Evolutionary conservation across 306 rosid species (phyloP).

Genomic region (Hylodesmum podocarpum): DNA sequence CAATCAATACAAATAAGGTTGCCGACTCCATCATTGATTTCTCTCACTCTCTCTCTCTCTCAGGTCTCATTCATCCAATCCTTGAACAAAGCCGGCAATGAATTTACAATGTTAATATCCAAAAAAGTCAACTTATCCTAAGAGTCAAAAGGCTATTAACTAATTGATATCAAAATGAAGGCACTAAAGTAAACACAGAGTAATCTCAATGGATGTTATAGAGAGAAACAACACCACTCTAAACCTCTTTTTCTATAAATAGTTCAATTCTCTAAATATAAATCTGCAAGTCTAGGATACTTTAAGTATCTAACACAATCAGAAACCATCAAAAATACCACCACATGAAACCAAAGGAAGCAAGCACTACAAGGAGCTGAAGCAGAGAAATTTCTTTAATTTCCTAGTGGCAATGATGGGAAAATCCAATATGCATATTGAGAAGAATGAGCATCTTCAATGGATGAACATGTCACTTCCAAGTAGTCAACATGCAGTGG

Average conservation of each 20-base stretch:
- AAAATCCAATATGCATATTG: constrained; percentile 38
- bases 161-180: not conserved
- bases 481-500: constrained; percentile 34
- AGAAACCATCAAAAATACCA: not conserved
- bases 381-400: not conserved
- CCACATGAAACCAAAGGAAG: not conserved
- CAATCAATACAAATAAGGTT: not conserved
- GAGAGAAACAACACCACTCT: constrained; percentile 4
- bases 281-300: not conserved
- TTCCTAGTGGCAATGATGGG: constrained; percentile 1
- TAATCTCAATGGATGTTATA: constrained; percentile 17
- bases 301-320: not conserved
- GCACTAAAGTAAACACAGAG: not conserved
- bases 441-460: constrained; percentile 25
- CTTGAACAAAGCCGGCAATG: constrained; percentile 20
- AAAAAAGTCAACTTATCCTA: constrained; percentile 41
- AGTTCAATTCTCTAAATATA: not conserved
- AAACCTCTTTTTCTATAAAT: constrained; percentile 30
- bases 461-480: constrained; percentile 50
- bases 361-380: not conserved
- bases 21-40: no score
- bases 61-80: constrained; percentile 23
- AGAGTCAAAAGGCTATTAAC: constrained; percentile 19
- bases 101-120: not conserved
- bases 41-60: no score